Evolutionary conservation across 1,284 basidiomycete species (phyloP).

Genomic region (Heterobasidion parviporum): DNA sequence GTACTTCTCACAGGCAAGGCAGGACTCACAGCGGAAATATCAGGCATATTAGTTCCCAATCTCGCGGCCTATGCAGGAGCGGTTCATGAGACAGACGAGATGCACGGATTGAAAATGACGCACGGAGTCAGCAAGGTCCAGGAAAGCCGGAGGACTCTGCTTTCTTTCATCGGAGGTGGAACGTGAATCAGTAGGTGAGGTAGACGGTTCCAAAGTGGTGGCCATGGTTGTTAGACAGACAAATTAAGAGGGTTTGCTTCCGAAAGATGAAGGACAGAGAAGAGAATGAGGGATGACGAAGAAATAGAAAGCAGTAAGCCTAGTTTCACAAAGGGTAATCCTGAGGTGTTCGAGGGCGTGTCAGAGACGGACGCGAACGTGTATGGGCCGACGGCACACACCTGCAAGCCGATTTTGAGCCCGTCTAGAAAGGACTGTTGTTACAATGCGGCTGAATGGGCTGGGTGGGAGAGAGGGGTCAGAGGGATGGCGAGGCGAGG

Average conservation of each 20-base stretch:
- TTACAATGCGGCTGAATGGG: conserved; percentile 55
- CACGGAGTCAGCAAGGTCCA: conserved; percentile 86
- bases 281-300: conserved; percentile 42
- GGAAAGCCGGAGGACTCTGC: conserved; percentile 80
- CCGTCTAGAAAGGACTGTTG: conserved; percentile 73
- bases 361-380: conserved; percentile 5
- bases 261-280: conserved; percentile 48
- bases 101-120: conserved; percentile 25
- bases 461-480: conserved; percentile 19
- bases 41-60: conserved; percentile 75
- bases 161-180: conserved; percentile 60
- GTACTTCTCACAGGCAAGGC: conserved; percentile 3
- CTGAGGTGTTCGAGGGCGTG: conserved; percentile 21
- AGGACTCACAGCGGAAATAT: conserved; percentile 66
- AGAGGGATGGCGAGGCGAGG: conserved; percentile 14
- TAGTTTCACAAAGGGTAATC: conserved; percentile 63
- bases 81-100: conserved; percentile 5
- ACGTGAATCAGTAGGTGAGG: conserved; percentile 61
- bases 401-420: conserved; percentile 68
- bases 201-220: conserved; percentile 57
- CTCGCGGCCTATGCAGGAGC: conserved; percentile 52
- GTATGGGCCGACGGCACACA: conserved; percentile 15
- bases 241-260: conserved; percentile 31
- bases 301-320: conserved; percentile 45
- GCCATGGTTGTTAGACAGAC: conserved; percentile 51